Base-by-base conservation (phyloP, 192 early-diverging fungal species). In the Coemansia javaensis region DNA sequence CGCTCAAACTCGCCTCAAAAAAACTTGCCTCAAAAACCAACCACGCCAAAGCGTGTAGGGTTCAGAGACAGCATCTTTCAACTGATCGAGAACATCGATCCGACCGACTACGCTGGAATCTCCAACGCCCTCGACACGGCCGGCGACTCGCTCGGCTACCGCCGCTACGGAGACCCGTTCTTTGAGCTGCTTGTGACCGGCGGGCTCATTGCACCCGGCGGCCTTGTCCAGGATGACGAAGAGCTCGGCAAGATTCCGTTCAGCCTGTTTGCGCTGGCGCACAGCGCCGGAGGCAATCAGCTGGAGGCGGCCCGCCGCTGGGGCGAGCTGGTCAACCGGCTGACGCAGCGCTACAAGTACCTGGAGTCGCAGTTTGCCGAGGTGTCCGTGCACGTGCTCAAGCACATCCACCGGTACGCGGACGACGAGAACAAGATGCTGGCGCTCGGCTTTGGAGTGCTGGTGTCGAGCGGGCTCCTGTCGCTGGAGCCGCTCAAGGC, bases 271-370 rank as follows among this genome's bases (percentile, higher is more conserved):
- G 68, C 44, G 46, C 53, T 77, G 17, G 66, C 62, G n/a, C n/a
- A n/a, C 2, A 32, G 32, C 23, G 41, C 25, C 24, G 56, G 42
- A 23, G 40, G n/a, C n/a, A n/a, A 56, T 63, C 79, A 83, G 51
- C 49, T 77, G 47, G 78, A 79, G 41, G 79, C 63, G 39, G 80
- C 94, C 69, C 82, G 74, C 58, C 81, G 82, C 44, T 79, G 86
- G 50, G 87, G 89, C 41, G 88, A 89, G 20, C 81, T 97, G 47
- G 85, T 97, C 66, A 81, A 83, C 70, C 86, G 89, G 75, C 78
- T 97, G 50, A 88, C 92, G 57, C 87, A 90, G 46, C 80, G 94
- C 37, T 93, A 92, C 81, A 93, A 93, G 78, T 97, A 97, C 65
- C 82, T 97, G 47, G 84, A 90, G 77, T 75, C 80, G 44, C 78